Base-by-base conservation (phyloP, 257 asterid species). In the Nicotiana benthamiana region DNA sequence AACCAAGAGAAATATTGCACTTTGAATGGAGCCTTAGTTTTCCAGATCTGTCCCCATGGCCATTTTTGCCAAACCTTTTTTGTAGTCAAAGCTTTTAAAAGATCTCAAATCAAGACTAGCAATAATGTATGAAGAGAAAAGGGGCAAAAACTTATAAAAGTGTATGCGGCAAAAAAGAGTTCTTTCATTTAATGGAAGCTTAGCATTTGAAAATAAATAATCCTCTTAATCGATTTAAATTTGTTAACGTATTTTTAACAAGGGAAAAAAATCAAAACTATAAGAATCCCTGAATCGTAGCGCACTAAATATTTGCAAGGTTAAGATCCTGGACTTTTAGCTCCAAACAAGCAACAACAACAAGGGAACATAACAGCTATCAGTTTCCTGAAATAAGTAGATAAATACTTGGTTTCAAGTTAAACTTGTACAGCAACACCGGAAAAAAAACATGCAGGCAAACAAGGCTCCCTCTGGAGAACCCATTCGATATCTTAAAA, bases 381-480 rank as follows among this genome's bases (percentile, higher is more conserved):
- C 16, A 48, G 51, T 72, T 48, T 59, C 40, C 61, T 46, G 40
- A 72, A 15, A 46, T 72, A 72, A 72, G 36, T 13, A 13, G 78
- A 72, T 40, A 72, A 72, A 72, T 22, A 74, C 60, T 22, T 46
- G 8, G 60, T 24, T 46, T 72, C 61, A 72, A 46, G 78, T 3
- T 24, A 24, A 74, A 46, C 16, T 48, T 48, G 9, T 48, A 9
- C 86, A 36, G 64, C 82, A 83, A 24, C 79, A 79, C 28, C 12
- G 7, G 74, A 54, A 1, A 30, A 28, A 10, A 60, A 43, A 36
- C 17, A 61, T 34, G 43, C 62, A 74, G 59, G 26, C 52, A 84
- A 85, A 75, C 67, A 83, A 57, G 79, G 40, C n/a, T 30, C 81
- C 63, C 54, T 59, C 15, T 56, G 53, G 53, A 62, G 61, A 12